phyloP scores from a whole-genome alignment of 2,329 filamentous ascomycete genomes.

The Scedosporium boydii region DNA sequence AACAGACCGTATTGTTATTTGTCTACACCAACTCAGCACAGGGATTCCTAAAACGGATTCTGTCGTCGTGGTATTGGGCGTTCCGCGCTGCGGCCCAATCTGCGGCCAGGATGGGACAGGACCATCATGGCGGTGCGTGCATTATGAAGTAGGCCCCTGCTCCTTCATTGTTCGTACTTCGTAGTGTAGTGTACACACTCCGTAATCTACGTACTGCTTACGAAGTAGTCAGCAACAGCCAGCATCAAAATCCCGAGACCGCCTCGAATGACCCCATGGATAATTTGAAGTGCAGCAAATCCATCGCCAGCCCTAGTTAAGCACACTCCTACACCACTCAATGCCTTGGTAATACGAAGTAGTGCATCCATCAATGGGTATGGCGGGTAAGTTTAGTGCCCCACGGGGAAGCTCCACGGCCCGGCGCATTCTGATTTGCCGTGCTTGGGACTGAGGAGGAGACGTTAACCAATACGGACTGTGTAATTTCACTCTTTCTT shows the following conservation, averaged over 20 bases:
- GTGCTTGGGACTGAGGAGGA: background rate
- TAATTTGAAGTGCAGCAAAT: too few species aligned
- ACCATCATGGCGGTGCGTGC: background rate
- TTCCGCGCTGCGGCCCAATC: conserved; percentile 1
- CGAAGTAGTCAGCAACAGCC: background rate
- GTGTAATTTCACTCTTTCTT: background rate
- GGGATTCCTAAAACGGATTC: background rate
- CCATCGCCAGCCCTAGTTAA: too few species aligned
- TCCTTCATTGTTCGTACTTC: background rate
- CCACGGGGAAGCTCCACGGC: background rate
- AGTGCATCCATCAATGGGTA: too few species aligned
- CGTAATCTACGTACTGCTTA: background rate
- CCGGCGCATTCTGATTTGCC: background rate
- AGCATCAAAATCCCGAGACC: too few species aligned
- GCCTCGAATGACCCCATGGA: too few species aligned
- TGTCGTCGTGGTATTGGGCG: background rate
- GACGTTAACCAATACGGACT: too few species aligned
- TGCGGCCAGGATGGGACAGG: background rate
- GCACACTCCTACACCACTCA: too few species aligned
- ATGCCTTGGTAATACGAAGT: too few species aligned
- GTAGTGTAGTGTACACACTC: too few species aligned
- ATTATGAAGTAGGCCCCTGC: background rate
- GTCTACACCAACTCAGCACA: background rate
- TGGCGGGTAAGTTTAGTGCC: too few species aligned
- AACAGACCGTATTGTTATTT: too few species aligned